phyloP scores from a whole-genome alignment of 2,329 filamentous ascomycete genomes.

The Xylariaceae sp. region DNA sequence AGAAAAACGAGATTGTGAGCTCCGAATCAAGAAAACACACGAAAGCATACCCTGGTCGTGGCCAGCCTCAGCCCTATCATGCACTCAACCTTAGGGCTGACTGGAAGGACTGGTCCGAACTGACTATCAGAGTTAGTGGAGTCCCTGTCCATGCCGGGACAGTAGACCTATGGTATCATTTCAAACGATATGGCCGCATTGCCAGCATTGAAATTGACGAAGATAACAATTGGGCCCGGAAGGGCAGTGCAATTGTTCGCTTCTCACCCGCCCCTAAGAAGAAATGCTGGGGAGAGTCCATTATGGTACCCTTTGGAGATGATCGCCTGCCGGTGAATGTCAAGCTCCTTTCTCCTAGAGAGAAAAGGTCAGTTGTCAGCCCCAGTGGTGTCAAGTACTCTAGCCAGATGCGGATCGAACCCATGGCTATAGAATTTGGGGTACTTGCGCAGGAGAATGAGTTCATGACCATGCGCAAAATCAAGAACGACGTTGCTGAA shows the following conservation, averaged over 20 bases:
- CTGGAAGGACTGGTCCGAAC: constrained; percentile 17
- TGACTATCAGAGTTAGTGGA: constrained; percentile 12
- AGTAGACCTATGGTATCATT: constrained; percentile 12
- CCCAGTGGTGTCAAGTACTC: constrained; percentile 11
- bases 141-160: constrained; percentile 13
- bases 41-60: too few relatives aligned
- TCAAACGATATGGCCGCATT: constrained; percentile 13
- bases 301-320: constrained; percentile 10
- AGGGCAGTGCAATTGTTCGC: constrained; percentile 7
- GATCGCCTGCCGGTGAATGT: constrained; percentile 4
- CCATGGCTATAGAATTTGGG: constrained; percentile 19
- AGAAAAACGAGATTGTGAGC: too few relatives aligned
- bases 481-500: constrained; percentile 12
- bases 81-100: too few relatives aligned
- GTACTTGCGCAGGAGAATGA: constrained; percentile 32
- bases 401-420: constrained; percentile 9
- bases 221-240: constrained; percentile 3
- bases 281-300: constrained; percentile 14
- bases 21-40: too few relatives aligned
- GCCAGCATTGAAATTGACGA: constrained; percentile 15
- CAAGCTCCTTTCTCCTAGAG: constrained; percentile 4
- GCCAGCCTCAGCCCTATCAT: too few relatives aligned
- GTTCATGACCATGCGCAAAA: constrained; percentile 57
- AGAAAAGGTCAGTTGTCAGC: constrained; percentile 1
- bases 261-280: constrained; percentile 18